A percentile compares a stretch with the other conserved stretches of the same genome.
phyloP scores from a whole-genome alignment of 768 basidiomycete species.

The Tricholoma hemisulphureum region DNA sequence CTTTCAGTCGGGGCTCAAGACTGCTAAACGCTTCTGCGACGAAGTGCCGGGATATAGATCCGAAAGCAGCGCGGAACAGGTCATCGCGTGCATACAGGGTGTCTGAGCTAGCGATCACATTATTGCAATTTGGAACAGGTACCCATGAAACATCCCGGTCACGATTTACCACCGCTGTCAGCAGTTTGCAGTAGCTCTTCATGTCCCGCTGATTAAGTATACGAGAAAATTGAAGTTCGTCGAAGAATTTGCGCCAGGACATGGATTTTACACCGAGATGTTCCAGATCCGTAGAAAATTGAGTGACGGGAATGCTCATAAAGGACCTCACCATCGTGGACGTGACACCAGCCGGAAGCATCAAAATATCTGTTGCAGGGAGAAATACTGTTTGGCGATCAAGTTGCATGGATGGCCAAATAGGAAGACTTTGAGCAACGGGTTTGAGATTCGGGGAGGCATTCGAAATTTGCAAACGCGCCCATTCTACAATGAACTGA shows the following conservation, averaged over 20 bases:
- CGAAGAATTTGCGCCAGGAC: neutral
- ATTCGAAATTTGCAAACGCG: slow-evolving; percentile 16
- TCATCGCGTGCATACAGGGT: slow-evolving; percentile 35
- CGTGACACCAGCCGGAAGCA: slow-evolving; percentile 21
- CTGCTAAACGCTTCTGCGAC: slow-evolving; percentile 28
- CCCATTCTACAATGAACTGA: slow-evolving; percentile 32
- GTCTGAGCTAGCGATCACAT: slow-evolving; percentile 21
- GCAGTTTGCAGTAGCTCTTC: neutral
- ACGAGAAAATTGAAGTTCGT: slow-evolving; percentile 5
- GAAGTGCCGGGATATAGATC: slow-evolving; percentile 28
- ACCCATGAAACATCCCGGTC: slow-evolving; percentile 10
- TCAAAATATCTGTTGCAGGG: slow-evolving; percentile 16
- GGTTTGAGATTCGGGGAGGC: slow-evolving; percentile 6
- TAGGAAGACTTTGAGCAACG: slow-evolving; percentile 31
- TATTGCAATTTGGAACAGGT: slow-evolving; percentile 33
- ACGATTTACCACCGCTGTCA: neutral
- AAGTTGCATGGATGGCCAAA: slow-evolving; percentile 26
- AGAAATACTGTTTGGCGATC: neutral
- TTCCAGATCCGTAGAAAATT: neutral
- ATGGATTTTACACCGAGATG: neutral
- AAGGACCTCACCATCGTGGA: slow-evolving; percentile 6
- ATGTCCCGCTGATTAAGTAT: slow-evolving; percentile 2
- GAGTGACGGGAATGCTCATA: neutral
- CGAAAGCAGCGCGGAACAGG: slow-evolving; percentile 38
- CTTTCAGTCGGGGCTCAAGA: slow-evolving; percentile 26